Percentiles rank a stretch among this genome's conserved stretches.
Conservation (phyloP, 2,329 filamentous ascomycete genomes). For the Hypoxylon sp. region DNA sequence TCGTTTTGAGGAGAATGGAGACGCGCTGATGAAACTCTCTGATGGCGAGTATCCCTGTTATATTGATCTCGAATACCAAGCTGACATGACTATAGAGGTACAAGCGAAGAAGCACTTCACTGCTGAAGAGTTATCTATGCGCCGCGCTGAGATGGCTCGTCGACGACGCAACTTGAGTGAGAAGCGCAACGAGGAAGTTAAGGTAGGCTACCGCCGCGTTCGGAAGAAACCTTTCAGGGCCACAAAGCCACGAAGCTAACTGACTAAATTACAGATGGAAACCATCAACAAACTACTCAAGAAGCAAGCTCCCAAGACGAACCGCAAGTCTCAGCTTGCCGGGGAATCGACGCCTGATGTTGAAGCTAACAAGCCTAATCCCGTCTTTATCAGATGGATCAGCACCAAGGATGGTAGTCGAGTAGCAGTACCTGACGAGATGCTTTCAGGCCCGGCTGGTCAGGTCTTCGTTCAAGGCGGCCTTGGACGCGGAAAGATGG, state of each 20-base stretch:
- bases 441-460: constrained; percentile 73
- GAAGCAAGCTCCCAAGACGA: constrained; percentile 84
- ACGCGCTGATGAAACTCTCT: constrained; percentile 70
- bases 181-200: constrained; percentile 74
- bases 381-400: constrained; percentile 77
- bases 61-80: background rate
- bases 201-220: constrained; percentile 57
- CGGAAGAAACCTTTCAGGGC: no score
- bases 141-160: constrained; percentile 72
- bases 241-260: constrained; percentile 17
- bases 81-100: constrained; percentile 62
- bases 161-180: constrained; percentile 72
- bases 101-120: constrained; percentile 73
- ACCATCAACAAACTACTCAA: constrained; percentile 92
- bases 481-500: constrained; percentile 61
- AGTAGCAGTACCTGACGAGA: constrained; percentile 75
- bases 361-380: constrained; percentile 64
- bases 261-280: constrained; percentile 72
- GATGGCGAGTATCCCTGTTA: constrained; percentile 60
- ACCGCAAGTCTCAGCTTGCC: constrained; percentile 61
- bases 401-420: constrained; percentile 73
- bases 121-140: constrained; percentile 72
- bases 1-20: constrained; percentile 67
- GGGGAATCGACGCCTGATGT: constrained; percentile 64
- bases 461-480: constrained; percentile 63